These are phyloP conservation scores for Papiliotrema terrestris DNA, from an alignment of 1,284 basidiomycete species.

Conservation along the genomic window DNA sequence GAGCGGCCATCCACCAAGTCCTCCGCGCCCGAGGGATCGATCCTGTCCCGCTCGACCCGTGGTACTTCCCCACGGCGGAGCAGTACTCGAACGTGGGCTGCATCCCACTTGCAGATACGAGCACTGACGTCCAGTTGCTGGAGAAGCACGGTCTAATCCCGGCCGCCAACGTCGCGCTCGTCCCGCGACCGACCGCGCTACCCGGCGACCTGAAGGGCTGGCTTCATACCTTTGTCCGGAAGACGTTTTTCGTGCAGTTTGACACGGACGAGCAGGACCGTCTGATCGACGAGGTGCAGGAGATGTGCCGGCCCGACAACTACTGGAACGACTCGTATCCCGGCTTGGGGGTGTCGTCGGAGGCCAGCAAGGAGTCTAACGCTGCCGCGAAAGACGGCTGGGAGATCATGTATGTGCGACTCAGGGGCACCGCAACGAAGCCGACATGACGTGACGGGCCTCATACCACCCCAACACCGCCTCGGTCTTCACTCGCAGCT, in stretches of 20 bases:
- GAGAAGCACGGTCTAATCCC: slow-evolving; percentile 59
- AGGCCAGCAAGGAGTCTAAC: not conserved
- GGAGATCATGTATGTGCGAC: slow-evolving; percentile 67
- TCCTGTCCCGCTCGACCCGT: slow-evolving; percentile 64
- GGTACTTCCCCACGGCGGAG: slow-evolving; percentile 72
- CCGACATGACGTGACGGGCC: not conserved
- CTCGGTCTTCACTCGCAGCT: no score
- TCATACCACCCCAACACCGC: no score
- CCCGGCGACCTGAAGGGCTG: slow-evolving; percentile 62
- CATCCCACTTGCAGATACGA: not conserved
- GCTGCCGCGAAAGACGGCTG: slow-evolving; percentile 54
- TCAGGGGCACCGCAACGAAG: slow-evolving; percentile 56
- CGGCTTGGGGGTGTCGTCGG: slow-evolving; percentile 16
- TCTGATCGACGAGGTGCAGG: slow-evolving; percentile 64
- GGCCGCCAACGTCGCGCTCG: slow-evolving; percentile 58
- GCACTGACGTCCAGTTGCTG: slow-evolving; percentile 50
- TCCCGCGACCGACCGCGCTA: slow-evolving; percentile 67
- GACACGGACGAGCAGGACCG: slow-evolving; percentile 56
- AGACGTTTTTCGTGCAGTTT: slow-evolving; percentile 57
- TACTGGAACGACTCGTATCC: slow-evolving; percentile 42
- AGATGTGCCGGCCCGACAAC: slow-evolving; percentile 59
- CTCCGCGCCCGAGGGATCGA: slow-evolving; percentile 59
- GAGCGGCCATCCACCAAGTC: slow-evolving; percentile 60
- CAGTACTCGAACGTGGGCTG: slow-evolving; percentile 60
- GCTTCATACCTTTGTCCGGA: slow-evolving; percentile 65